Evolutionary conservation across 2,329 filamentous ascomycete species (phyloP).

Genomic region (Falciphora oryzae): DNA sequence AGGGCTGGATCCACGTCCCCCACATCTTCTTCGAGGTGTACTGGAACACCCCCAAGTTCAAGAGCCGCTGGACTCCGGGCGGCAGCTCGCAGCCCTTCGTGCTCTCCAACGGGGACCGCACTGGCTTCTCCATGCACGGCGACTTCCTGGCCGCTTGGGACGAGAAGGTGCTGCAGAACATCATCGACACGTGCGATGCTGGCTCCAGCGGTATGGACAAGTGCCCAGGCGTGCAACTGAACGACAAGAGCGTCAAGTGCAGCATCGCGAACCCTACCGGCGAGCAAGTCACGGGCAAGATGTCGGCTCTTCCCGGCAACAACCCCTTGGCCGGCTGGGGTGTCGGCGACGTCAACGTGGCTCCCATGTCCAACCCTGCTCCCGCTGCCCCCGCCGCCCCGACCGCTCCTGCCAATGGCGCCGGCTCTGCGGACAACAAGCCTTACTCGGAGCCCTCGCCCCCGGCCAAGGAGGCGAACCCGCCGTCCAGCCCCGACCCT

Average conservation of each 20-base stretch:
- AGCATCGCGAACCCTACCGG: constrained; percentile 41
- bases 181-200: constrained; percentile 61
- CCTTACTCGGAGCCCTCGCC: neutral
- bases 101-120: constrained; percentile 62
- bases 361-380: constrained; percentile 10
- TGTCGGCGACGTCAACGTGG: constrained; percentile 10
- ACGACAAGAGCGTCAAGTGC: constrained; percentile 41
- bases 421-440: constrained; percentile 2
- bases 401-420: neutral
- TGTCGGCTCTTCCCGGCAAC: constrained; percentile 48
- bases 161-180: constrained; percentile 54
- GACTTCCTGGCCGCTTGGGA: constrained; percentile 75
- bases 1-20: constrained; percentile 48
- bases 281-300: constrained; percentile 36
- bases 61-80: constrained; percentile 46
- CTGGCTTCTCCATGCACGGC: constrained; percentile 64
- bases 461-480: neutral
- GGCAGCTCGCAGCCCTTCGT: constrained; percentile 59
- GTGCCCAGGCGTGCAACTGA: constrained; percentile 52
- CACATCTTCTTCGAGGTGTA: constrained; percentile 56
- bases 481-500: neutral
- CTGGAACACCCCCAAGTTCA: constrained; percentile 52
- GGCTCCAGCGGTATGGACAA: constrained; percentile 54
- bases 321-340: constrained; percentile 48
- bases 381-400: constrained; percentile 9